Conservation (phyloP, 2,329 filamentous ascomycete species). For the Penicillium crustosum region DNA sequence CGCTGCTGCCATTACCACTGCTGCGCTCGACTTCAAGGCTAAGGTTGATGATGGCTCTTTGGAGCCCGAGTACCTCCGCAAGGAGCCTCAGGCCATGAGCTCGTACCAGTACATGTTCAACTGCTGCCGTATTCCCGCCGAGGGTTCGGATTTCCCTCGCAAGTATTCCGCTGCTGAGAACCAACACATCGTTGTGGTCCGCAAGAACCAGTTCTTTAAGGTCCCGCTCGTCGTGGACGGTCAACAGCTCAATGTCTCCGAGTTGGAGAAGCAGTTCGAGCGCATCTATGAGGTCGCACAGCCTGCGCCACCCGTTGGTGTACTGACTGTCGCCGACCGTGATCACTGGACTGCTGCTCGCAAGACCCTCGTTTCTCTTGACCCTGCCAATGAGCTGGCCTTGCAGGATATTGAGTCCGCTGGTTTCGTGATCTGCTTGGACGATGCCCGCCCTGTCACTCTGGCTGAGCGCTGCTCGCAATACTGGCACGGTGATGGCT, state of each 20-base stretch:
- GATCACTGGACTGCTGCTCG: conserved; percentile 89
- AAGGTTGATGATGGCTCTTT: conserved; percentile 78
- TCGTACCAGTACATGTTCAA: conserved; percentile 99
- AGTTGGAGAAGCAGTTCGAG: conserved; percentile 87
- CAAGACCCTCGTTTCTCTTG: conserved; percentile 70
- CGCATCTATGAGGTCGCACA: conserved; percentile 78
- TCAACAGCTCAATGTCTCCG: conserved; percentile 79
- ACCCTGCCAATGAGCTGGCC: conserved; percentile 72
- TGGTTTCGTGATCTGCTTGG: conserved; percentile 88
- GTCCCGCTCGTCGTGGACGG: conserved; percentile 77
- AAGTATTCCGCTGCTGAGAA: conserved; percentile 75
- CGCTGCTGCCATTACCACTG: conserved; percentile 83
- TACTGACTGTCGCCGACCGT: conserved; percentile 86
- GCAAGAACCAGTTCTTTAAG: conserved; percentile 99
- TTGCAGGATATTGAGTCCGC: conserved; percentile 82
- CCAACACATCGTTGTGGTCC: conserved; percentile 83
- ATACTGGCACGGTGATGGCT: conserved; percentile 97
- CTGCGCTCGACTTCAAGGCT: conserved; percentile 89
- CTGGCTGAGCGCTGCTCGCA: conserved; percentile 91
- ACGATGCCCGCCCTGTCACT: conserved; percentile 86
- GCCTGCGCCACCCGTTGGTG: conserved; percentile 70
- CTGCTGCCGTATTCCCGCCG: conserved; percentile 77
- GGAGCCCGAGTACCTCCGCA: conserved; percentile 99
- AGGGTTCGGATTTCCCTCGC: conserved; percentile 75
- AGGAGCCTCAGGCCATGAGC: conserved; percentile 95